phyloP scores from a whole-genome alignment of 495 filamentous ascomycete species.

The Xylaria longipes region DNA sequence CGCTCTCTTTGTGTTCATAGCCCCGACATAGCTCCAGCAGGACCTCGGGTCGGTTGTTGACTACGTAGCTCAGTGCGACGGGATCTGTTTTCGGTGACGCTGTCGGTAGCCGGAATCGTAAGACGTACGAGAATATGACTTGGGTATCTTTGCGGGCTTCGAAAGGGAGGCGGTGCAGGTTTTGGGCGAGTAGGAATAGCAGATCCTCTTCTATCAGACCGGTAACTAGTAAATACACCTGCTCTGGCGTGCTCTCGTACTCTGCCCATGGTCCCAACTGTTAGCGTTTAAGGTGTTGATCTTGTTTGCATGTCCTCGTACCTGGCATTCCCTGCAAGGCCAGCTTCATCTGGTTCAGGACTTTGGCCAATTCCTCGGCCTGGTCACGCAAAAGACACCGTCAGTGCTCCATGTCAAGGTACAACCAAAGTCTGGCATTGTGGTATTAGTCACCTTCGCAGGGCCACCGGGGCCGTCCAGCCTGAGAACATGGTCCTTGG shows the following conservation, averaged over 20 bases:
- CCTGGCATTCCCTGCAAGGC: conserved; percentile 84
- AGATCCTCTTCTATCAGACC: conserved; percentile 87
- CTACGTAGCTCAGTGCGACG: conserved; percentile 82
- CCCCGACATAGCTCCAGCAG: conserved; percentile 87
- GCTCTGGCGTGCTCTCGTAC: conserved; percentile 81
- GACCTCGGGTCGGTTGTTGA: conserved; percentile 83
- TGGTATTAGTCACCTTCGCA: conserved; percentile 53
- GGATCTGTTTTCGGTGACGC: conserved; percentile 67
- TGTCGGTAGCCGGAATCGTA: conserved; percentile 76
- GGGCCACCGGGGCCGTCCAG: conserved; percentile 58
- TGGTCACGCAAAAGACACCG: conserved; percentile 30
- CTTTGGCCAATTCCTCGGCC: conserved; percentile 77
- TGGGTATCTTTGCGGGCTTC: conserved; percentile 91
- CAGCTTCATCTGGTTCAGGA: conserved; percentile 82
- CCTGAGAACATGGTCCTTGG: conserved; percentile 59
- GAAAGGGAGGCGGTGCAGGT: conserved; percentile 85
- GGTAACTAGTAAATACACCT: conserved; percentile 79
- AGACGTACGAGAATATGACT: conserved; percentile 85
- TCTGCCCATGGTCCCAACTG: conserved; percentile 58
- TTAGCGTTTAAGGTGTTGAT: conserved; percentile 1
- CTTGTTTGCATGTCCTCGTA: conserved; percentile 41
- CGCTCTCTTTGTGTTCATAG: conserved; percentile 88
- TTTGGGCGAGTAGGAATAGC: conserved; percentile 77
- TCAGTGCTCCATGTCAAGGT: conserved; percentile 22
- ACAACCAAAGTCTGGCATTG: conserved; percentile 13